phyloP scores from a whole-genome alignment of 495 filamentous ascomycete species.

The Cercophora scortea region DNA sequence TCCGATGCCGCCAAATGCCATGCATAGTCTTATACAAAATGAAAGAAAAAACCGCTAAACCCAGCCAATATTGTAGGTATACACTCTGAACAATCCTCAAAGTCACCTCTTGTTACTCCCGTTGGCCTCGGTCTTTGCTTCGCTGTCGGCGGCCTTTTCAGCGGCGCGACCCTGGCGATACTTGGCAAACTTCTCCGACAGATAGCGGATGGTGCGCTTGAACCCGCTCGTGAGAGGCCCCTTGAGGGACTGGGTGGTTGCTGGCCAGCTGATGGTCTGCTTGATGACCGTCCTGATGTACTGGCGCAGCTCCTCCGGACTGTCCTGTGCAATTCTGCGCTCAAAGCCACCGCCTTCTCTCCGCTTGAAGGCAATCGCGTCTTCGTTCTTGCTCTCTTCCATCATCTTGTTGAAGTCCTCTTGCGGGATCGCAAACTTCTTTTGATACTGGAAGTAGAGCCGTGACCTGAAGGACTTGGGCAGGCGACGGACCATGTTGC shows the following conservation, averaged over 20 bases:
- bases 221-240: constrained; percentile 69
- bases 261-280: constrained; percentile 85
- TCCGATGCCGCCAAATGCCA: no score
- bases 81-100: not conserved
- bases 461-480: constrained; percentile 82
- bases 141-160: constrained; percentile 4
- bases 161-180: constrained; percentile 38
- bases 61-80: no score
- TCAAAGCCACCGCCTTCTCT: constrained; percentile 80
- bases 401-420: constrained; percentile 83
- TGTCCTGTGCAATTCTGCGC: constrained; percentile 64
- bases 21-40: no score
- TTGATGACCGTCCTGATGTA: constrained; percentile 68
- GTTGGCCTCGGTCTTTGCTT: not conserved
- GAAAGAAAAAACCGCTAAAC: no score
- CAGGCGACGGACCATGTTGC: constrained; percentile 91
- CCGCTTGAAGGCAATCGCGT: constrained; percentile 57
- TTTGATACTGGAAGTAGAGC: constrained; percentile 89
- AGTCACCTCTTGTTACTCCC: constrained; percentile 2
- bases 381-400: constrained; percentile 60
- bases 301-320: constrained; percentile 52
- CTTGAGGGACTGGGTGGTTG: constrained; percentile 76
- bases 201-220: constrained; percentile 60
- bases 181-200: constrained; percentile 78
- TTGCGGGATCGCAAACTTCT: constrained; percentile 77